These are phyloP conservation scores for Saccharomyces cerevisiae DNA, from an alignment of 805 yeast genomes.

Conservation along the genomic window DNA sequence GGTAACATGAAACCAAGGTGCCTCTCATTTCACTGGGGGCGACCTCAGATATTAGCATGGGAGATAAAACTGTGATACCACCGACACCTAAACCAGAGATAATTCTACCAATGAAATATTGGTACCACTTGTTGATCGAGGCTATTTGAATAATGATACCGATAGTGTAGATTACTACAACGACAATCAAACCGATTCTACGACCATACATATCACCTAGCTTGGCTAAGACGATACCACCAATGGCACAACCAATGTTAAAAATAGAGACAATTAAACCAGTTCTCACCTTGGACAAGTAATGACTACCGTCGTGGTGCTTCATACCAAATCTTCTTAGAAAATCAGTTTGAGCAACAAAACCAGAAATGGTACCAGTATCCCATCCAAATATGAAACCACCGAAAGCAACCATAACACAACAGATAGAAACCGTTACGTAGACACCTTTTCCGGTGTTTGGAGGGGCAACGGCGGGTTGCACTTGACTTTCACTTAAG, in stretches of 20 bases:
- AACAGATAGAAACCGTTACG: conserved; percentile 22
- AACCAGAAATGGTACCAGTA: conserved; percentile 73
- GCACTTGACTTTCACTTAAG: not conserved
- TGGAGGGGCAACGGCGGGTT: conserved; percentile 9
- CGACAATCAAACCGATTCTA: conserved; percentile 50
- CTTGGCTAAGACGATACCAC: conserved; percentile 54
- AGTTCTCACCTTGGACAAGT: conserved; percentile 22
- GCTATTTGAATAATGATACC: conserved; percentile 65
- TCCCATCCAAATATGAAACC: conserved; percentile 74
- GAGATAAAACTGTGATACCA: conserved; percentile 61
- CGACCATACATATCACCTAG: conserved; percentile 60
- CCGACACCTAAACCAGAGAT: conserved; percentile 65
- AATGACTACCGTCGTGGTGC: conserved; percentile 14
- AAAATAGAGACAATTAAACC: conserved; percentile 39
- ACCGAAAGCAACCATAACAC: conserved; percentile 56
- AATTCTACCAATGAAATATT: conserved; percentile 39
- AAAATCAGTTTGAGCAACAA: conserved; percentile 40
- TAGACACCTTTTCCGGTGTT: conserved; percentile 25
- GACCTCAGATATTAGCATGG: conserved; percentile 60
- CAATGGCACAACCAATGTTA: conserved; percentile 71
- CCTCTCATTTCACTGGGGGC: conserved; percentile 64
- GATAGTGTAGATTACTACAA: conserved; percentile 54
- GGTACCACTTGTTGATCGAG: conserved; percentile 47
- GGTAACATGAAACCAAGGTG: conserved; percentile 58
- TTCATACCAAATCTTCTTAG: conserved; percentile 20